Conservation (phyloP, 1,284 basidiomycete genomes). For the Trametes polyzona region DNA sequence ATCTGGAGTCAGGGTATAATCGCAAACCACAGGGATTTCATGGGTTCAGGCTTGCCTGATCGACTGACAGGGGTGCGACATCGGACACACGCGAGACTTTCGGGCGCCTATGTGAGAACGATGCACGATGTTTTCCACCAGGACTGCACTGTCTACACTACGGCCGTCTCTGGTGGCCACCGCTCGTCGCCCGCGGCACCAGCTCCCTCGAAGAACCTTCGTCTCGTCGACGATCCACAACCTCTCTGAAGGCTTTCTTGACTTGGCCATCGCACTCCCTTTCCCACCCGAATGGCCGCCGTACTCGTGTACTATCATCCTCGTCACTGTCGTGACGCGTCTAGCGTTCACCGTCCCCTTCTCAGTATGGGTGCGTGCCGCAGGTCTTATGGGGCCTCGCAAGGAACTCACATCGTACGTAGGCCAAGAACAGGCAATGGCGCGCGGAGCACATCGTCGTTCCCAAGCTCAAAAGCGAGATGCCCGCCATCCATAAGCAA, state of each 20-base stretch:
- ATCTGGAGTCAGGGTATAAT: too few species aligned
- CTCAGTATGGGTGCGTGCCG: conserved; percentile 74
- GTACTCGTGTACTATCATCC: conserved; percentile 79
- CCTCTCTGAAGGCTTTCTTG: conserved; percentile 56
- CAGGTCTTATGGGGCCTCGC: background rate
- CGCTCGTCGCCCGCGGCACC: conserved; percentile 9
- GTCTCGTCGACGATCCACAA: conserved; percentile 43
- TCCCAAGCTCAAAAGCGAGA: conserved; percentile 64
- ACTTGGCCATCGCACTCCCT: conserved; percentile 71
- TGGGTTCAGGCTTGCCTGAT: background rate
- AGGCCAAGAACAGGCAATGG: conserved; percentile 70
- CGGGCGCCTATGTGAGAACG: conserved; percentile 4
- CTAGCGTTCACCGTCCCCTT: conserved; percentile 72
- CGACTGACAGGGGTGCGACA: background rate
- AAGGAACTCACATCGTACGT: background rate
- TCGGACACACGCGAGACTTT: background rate
- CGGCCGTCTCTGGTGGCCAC: conserved; percentile 12
- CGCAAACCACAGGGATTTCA: too few species aligned
- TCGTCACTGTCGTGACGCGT: conserved; percentile 71
- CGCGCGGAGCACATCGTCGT: conserved; percentile 69
- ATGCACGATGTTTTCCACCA: conserved; percentile 25
- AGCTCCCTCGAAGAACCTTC: conserved; percentile 32
- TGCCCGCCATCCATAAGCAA: conserved; percentile 53
- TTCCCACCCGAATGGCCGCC: conserved; percentile 65
- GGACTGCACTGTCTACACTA: conserved; percentile 21